Base-by-base conservation (phyloP, 2,329 filamentous ascomycete genomes). In the Aschersonia sp. region DNA sequence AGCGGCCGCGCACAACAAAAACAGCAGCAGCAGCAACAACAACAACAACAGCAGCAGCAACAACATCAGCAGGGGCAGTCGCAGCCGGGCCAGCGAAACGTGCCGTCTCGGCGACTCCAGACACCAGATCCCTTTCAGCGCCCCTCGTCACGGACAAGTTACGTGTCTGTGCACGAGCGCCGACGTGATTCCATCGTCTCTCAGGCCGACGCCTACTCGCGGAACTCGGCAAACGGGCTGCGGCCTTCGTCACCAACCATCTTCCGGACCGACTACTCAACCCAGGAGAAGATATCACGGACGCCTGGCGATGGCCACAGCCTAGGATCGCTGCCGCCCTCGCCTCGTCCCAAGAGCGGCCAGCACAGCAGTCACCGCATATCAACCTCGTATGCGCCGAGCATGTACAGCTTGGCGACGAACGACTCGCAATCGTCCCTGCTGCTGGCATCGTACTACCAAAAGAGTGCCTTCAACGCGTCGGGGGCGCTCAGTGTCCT, bases 361-460 rank as follows among this genome's bases (percentile, higher is more conserved):
- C 41, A 44, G 40, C 42, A 42, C 30, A 42, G 46, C 29, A 59
- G 59, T 44, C 55, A 54, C 11, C 58, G 56, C 12, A 37, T 12
- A 32, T 52, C 51, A 9, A 47, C 53, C 30, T 59, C 61, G 11
- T 61, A 70, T 49, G 65, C 68, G 0, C 68, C 70, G 2, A 83
- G 78, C 52, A 72, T 82, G 12, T 81, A 81, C 56, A 83, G 77
- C 4, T 60, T 81, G 3, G 69, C 68, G 22, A 75, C 76, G 0
- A 75, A 72, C 51, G 72, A 69, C 46, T 79, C 76, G 0, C 70
- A 76, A 50, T 66, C 69, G 2, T 79, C 76, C 0, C 59, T 80
- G 5, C 62, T 75, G 0, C 57, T 76, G 6, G 71, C 73, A 0
- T 66, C 72, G 0, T 71, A 70, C 46, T 67, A 68, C 35, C 66